phyloP scores from a whole-genome alignment of 2,329 filamentous ascomycete genomes.

The Aspergillus bombycis region DNA sequence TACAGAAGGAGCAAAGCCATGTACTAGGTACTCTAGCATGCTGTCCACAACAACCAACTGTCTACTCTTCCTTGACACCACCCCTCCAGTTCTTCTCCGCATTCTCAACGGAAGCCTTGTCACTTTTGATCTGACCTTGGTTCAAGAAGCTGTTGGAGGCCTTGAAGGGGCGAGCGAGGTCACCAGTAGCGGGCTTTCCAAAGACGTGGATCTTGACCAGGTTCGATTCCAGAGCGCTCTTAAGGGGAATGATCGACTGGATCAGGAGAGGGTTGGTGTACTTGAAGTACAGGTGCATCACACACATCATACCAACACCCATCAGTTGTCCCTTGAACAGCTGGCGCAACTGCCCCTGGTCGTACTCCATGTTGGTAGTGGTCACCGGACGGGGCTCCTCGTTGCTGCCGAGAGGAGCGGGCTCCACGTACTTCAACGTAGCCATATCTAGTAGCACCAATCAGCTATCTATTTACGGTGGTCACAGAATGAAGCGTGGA shows the following conservation, averaged over 20 bases:
- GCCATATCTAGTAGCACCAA: constrained; percentile 71
- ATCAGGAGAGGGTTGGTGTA: constrained; percentile 99
- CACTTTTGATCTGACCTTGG: constrained; percentile 74
- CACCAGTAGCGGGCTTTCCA: constrained; percentile 81
- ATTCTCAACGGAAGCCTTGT: constrained; percentile 73
- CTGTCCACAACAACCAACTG: not conserved
- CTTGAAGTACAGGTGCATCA: constrained; percentile 99
- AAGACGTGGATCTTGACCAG: constrained; percentile 94
- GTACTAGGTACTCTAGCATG: constrained; percentile 7
- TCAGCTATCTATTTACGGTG: not conserved
- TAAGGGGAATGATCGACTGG: constrained; percentile 97
- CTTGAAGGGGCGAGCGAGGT: constrained; percentile 97
- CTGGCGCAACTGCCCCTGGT: constrained; percentile 79
- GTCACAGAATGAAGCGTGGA: constrained; percentile 14
- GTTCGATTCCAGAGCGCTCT: constrained; percentile 93
- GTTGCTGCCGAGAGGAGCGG: constrained; percentile 85
- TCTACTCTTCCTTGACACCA: constrained; percentile 55
- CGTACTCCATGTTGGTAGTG: constrained; percentile 95
- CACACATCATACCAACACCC: constrained; percentile 95
- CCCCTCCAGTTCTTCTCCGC: constrained; percentile 55
- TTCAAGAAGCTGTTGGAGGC: constrained; percentile 78
- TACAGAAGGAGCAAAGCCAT: constrained; percentile 17
- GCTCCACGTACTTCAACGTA: constrained; percentile 98
- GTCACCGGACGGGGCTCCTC: constrained; percentile 97
- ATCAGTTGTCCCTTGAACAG: constrained; percentile 90